Base-by-base conservation (phyloP, 164 flowering plant genomes). In the Warburgia ugandensis region DNA sequence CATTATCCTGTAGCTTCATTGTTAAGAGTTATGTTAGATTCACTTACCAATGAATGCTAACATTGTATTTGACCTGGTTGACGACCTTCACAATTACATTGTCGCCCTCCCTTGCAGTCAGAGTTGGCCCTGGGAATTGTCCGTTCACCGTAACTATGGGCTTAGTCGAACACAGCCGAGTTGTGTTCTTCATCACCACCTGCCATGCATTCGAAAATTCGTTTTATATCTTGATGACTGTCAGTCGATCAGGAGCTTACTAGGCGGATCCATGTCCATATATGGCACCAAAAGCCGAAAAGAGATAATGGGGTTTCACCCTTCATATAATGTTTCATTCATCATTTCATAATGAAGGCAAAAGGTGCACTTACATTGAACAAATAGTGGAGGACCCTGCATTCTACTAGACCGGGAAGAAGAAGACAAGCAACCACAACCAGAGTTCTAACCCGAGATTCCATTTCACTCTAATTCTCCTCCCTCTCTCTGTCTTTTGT, bases 321-420 rank as follows among this genome's bases (percentile, higher is more conserved):
- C n/a, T n/a, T n/a, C n/a, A n/a, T n/a, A n/a, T n/a, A n/a, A n/a
- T n/a, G n/a, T n/a, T n/a, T n/a, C n/a, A n/a, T n/a, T n/a, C n/a
- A n/a, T n/a, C n/a, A n/a, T n/a, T n/a, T n/a, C n/a, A n/a, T n/a
- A n/a, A 13, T 42, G 4, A n/a, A n/a, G n/a, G n/a, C n/a, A n/a
- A n/a, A n/a, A n/a, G n/a, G n/a, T n/a, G n/a, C 16, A 62, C 83
- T 69, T 64, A 78, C 88, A 58, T 39, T 69, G 74, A 81, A 81
- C 42, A 73, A 63, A 67, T 78, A 81, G 30, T 73, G 80, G 4
- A 80, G 81, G 56, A 74, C 66, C 20, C 43, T 45, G 22, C 73
- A 68, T 42, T 73, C 73, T 6, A 67, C 77, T 17, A 59, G 28
- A 23, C 54, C 52, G 2, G 74, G 73, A 47, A 50, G 55, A 29